Conservation (phyloP, 2,329 filamentous ascomycete genomes). For the Penicillium olsonii region DNA sequence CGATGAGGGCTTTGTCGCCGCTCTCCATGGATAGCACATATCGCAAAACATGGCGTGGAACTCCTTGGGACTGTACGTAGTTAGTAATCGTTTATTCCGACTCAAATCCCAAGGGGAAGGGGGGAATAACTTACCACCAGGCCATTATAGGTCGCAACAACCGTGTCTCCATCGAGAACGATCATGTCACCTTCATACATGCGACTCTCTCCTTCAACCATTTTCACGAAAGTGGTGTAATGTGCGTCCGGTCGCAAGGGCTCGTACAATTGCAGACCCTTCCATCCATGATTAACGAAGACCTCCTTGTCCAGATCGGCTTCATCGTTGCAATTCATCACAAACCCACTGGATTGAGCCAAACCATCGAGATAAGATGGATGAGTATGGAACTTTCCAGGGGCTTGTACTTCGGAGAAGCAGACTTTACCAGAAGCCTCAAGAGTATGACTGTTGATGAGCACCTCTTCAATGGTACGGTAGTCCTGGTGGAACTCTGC, state of each 20-base stretch:
- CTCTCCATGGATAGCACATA: constrained; percentile 15
- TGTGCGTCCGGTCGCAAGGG: constrained; percentile 11
- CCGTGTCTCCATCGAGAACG: constrained; percentile 13
- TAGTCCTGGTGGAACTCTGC: constrained; percentile 10
- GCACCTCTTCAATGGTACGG: constrained; percentile 5
- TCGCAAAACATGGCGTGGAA: constrained; percentile 22
- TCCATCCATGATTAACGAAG: constrained; percentile 20
- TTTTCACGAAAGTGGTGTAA: constrained; percentile 3
- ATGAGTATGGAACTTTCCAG: constrained; percentile 14
- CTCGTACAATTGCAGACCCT: constrained; percentile 13
- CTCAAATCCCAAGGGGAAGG: not conserved
- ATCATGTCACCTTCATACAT: constrained; percentile 7
- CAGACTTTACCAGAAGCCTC: constrained; percentile 2
- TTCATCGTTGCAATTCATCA: constrained; percentile 18
- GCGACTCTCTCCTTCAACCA: not conserved
- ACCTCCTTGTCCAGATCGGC: constrained; percentile 16
- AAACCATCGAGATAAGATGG: constrained; percentile 16
- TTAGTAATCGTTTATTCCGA: not conserved
- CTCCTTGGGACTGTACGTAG: constrained; percentile 18
- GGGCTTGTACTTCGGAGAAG: not conserved
- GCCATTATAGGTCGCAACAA: constrained; percentile 21
- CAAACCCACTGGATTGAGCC: constrained; percentile 17
- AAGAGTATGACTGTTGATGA: constrained; percentile 1
- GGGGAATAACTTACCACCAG: constrained; percentile 16
- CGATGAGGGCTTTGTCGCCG: not conserved